Evolutionary conservation across 2,329 filamentous ascomycete species (phyloP), one percentile per base, ranked within the genome.

Genomic region (Dothideomycetes sp.): DNA sequence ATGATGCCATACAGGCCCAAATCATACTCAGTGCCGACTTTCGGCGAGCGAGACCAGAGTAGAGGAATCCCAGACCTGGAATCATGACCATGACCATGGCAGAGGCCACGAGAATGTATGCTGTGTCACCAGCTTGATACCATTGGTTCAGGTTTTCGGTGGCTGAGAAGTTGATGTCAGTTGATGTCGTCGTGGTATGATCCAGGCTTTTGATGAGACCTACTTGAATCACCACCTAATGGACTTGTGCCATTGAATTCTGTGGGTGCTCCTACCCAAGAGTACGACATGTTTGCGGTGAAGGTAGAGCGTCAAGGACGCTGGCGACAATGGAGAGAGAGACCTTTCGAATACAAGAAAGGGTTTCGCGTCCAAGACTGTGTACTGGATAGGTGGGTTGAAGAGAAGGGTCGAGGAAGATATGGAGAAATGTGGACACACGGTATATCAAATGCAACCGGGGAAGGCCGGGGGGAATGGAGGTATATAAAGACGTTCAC

Each of bases 11-110:
- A 67, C 83, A 87, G 11, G 89, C 87, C 86, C 88, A 96, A 57
- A 98, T 91, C 71, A 96, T 82, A 49, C 87, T 94, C 30, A 98
- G 75, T 20, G 91, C 91, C 4, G 91, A 96, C 71, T 98, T 98
- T 71, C 91, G 79, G 51, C 91, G 82, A n/a, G 91, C 89, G 51
- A 96, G 81, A 51, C 91, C 91, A 10, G 89, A 95, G 70, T 98
- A 98, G 50, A 98, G 78, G 66, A 98, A 95, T 42, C 86, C 88
- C 54, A 98, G 88, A 54, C 91, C 91, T 20, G 91, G 91, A 20
- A 96, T 73, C 91, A 96, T 98, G 65, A 95, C 68, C 68, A 96
- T 67, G 50, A 96, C 89, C 82, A 96, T 94, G 60, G 84, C 88
- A 46, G 88, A 77, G 46, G 84, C 74, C 54, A 96, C 64, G 62